Percentiles rank a stretch among this genome's conserved stretches.
Evolutionary conservation across 192 early-diverging fungal genomes (phyloP).

Genomic region (Spizellomyces punctatus): DNA sequence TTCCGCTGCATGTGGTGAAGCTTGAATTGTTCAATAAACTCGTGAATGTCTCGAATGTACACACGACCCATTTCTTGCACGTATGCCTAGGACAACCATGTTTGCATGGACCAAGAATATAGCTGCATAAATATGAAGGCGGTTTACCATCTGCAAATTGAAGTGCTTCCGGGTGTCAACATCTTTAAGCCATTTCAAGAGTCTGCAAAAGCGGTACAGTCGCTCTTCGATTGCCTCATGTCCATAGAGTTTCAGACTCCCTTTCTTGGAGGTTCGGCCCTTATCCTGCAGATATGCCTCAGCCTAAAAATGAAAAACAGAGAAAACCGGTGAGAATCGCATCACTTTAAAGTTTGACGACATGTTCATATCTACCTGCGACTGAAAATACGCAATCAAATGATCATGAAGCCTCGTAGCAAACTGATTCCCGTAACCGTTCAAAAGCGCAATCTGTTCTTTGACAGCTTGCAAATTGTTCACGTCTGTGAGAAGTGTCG

Average conservation of each 20-base stretch:
- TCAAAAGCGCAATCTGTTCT: constrained; percentile 42
- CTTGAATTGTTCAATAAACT: constrained; percentile 46
- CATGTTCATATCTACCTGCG: constrained; percentile 18
- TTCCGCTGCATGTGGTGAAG: constrained; percentile 36
- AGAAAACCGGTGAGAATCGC: background rate
- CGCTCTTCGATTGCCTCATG: constrained; percentile 53
- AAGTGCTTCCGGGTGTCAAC: constrained; percentile 56
- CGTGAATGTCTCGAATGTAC: constrained; percentile 46
- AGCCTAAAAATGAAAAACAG: constrained; percentile 29
- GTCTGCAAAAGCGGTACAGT: constrained; percentile 44
- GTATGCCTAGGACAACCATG: constrained; percentile 34
- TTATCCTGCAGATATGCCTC: constrained; percentile 45
- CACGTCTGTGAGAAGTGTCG: constrained; percentile 20
- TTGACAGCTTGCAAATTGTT: constrained; percentile 41
- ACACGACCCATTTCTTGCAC: constrained; percentile 40
- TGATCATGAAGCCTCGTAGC: constrained; percentile 44
- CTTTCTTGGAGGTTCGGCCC: constrained; percentile 28
- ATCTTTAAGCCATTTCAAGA: constrained; percentile 57
- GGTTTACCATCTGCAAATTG: constrained; percentile 54
- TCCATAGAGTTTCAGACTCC: constrained; percentile 35
- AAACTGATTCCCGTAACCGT: constrained; percentile 52
- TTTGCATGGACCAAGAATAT: background rate
- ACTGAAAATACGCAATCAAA: constrained; percentile 29
- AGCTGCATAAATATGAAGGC: background rate
- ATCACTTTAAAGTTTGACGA: background rate